Evolutionary conservation across 305 asterid species (phyloP).

Genomic region (Fraxinus velutina): DNA sequence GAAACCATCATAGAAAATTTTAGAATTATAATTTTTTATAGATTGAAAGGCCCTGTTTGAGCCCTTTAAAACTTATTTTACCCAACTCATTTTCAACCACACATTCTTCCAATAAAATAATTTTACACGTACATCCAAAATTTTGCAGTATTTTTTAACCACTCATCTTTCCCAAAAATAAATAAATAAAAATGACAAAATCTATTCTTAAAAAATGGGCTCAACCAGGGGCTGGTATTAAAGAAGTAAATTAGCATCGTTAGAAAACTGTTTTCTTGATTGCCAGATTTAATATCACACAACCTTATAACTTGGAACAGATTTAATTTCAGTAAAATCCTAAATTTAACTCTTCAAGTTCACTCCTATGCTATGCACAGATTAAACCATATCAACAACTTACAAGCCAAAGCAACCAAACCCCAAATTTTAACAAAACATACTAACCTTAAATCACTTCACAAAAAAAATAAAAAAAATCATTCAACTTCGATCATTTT

Average conservation of each 20-base stretch:
- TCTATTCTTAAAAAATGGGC: neutral
- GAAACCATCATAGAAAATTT: conserved; percentile 15
- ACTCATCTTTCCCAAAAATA: neutral
- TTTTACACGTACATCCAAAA: neutral
- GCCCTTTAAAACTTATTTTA: too few species aligned
- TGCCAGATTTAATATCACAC: neutral
- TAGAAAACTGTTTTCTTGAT: neutral
- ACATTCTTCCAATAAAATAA: too few species aligned
- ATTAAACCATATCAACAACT: neutral
- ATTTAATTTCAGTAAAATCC: neutral
- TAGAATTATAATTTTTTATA: neutral
- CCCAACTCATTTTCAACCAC: neutral
- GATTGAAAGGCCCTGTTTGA: neutral
- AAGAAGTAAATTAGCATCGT: neutral
- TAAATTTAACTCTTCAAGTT: neutral
- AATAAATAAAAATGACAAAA: neutral
- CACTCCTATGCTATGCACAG: neutral
- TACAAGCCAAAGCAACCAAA: conserved; percentile 1
- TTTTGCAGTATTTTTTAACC: neutral
- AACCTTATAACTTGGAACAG: neutral
- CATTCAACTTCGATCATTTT: neutral
- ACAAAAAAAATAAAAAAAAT: neutral
- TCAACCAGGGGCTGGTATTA: neutral
- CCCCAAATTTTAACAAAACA: conserved; percentile 10
- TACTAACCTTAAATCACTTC: neutral